phyloP scores from a whole-genome alignment of 495 filamentous ascomycete species.

The Lasiosphaeriaceae sp. region DNA sequence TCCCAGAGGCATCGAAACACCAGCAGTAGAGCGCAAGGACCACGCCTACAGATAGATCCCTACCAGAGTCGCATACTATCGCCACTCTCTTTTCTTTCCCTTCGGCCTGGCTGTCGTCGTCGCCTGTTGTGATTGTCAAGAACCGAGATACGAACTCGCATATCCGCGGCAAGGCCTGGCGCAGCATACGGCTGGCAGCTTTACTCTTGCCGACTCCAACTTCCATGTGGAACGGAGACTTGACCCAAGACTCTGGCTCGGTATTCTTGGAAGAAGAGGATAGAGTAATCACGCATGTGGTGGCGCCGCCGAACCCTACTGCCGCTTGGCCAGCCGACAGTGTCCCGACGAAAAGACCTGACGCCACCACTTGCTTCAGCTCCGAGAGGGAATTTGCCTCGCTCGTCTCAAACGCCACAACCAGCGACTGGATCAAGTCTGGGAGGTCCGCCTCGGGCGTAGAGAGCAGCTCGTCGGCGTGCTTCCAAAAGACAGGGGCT shows the following conservation, averaged over 20 bases:
- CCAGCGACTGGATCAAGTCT: constrained; percentile 54
- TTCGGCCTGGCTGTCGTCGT: background rate
- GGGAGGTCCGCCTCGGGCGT: constrained; percentile 64
- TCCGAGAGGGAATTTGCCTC: constrained; percentile 15
- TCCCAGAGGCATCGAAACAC: constrained; percentile 34
- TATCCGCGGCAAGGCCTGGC: constrained; percentile 58
- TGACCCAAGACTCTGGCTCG: constrained; percentile 29
- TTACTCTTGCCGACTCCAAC: constrained; percentile 65
- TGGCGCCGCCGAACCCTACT: background rate
- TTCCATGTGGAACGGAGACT: constrained; percentile 45
- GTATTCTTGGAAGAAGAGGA: constrained; percentile 26
- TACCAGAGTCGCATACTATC: constrained; percentile 40
- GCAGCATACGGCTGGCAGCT: constrained; percentile 69
- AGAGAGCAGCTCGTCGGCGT: constrained; percentile 51
- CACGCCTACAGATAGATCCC: constrained; percentile 42
- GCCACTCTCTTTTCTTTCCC: constrained; percentile 24
- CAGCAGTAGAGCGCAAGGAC: constrained; percentile 47
- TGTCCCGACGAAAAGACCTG: constrained; percentile 28
- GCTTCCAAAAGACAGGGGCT: constrained; percentile 71
- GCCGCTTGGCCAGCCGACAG: constrained; percentile 15
- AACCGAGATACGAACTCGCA: constrained; percentile 40
- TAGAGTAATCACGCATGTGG: constrained; percentile 25
- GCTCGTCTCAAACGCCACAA: constrained; percentile 24
- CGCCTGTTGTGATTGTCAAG: constrained; percentile 11
- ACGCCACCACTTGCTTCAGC: constrained; percentile 32